These are phyloP conservation scores for Debaryomycetaceae sp. DNA, from an alignment of 1,139 yeast species.

Conservation along the genomic window DNA sequence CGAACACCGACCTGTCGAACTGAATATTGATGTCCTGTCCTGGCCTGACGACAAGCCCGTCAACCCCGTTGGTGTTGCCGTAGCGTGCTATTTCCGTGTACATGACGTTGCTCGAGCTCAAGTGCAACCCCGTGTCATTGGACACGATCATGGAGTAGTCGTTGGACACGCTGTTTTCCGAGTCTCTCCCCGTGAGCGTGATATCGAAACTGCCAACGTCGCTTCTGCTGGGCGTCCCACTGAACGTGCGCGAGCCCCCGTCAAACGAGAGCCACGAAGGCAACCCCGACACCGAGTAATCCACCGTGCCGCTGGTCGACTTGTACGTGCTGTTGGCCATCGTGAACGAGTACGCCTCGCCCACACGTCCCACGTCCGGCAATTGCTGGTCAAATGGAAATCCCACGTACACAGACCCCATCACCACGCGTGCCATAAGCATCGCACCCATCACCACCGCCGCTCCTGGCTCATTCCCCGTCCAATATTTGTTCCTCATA, in stretches of 20 bases:
- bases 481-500: not conserved
- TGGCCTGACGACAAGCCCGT: constrained; percentile 72
- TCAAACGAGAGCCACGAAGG: constrained; percentile 85
- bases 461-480: not conserved
- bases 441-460: not conserved
- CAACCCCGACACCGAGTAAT: constrained; percentile 52
- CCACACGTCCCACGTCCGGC: constrained; percentile 82
- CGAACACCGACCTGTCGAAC: constrained; percentile 60
- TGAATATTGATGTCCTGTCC: constrained; percentile 60
- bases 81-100: constrained; percentile 48
- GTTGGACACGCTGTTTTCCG: constrained; percentile 37
- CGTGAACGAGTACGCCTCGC: constrained; percentile 60
- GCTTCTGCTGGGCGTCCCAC: constrained; percentile 61
- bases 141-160: constrained; percentile 61
- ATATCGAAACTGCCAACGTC: constrained; percentile 45
- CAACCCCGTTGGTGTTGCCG: constrained; percentile 69
- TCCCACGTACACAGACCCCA: constrained; percentile 46
- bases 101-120: constrained; percentile 36
- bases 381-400: constrained; percentile 81
- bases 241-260: constrained; percentile 51
- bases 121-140: constrained; percentile 46
- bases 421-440: not conserved
- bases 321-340: constrained; percentile 71
- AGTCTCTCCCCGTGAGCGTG: constrained; percentile 63
- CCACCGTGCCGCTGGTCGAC: constrained; percentile 43